Conservation (phyloP, 2,329 filamentous ascomycete genomes). For the Beauveria pseudobassiana region DNA sequence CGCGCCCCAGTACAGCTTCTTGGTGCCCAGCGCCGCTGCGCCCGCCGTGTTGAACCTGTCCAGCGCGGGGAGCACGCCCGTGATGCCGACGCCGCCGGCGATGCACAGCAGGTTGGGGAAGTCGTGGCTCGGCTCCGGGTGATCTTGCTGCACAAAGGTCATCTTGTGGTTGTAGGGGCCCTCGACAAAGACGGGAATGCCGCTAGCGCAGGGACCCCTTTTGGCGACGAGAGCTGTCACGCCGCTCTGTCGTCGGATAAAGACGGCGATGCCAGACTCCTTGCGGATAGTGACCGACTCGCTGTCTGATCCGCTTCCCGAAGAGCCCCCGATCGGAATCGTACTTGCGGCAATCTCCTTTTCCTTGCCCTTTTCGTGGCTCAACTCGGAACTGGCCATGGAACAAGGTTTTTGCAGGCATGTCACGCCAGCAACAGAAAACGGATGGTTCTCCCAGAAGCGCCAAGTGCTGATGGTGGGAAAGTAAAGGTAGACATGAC, state of each 20-base stretch:
- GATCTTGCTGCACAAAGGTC: slow-evolving; percentile 15
- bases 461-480: slow-evolving; percentile 23
- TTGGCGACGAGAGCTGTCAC: slow-evolving; percentile 17
- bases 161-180: slow-evolving; percentile 21
- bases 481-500: slow-evolving; percentile 25
- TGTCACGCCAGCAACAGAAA: slow-evolving; percentile 20
- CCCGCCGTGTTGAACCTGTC: slow-evolving; percentile 17
- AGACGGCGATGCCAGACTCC: slow-evolving; percentile 21
- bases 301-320: not conserved
- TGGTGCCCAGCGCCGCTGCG: slow-evolving; percentile 15
- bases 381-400: not conserved
- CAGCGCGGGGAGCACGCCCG: slow-evolving; percentile 21
- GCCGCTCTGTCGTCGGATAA: slow-evolving; percentile 19
- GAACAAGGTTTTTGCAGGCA: slow-evolving; percentile 11
- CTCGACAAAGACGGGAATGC: slow-evolving; percentile 23
- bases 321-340: not conserved
- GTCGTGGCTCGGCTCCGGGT: slow-evolving; percentile 10
- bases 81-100: slow-evolving; percentile 25
- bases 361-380: slow-evolving; percentile 14
- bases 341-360: slow-evolving; percentile 3
- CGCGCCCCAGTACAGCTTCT: slow-evolving; percentile 24
- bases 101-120: slow-evolving; percentile 23
- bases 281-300: not conserved
- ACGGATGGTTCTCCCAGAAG: slow-evolving; percentile 27
- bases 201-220: slow-evolving; percentile 12